These are phyloP conservation scores for Backusella morwellensis DNA, from an alignment of 192 early-diverging fungal genomes.

Conservation along the genomic window DNA sequence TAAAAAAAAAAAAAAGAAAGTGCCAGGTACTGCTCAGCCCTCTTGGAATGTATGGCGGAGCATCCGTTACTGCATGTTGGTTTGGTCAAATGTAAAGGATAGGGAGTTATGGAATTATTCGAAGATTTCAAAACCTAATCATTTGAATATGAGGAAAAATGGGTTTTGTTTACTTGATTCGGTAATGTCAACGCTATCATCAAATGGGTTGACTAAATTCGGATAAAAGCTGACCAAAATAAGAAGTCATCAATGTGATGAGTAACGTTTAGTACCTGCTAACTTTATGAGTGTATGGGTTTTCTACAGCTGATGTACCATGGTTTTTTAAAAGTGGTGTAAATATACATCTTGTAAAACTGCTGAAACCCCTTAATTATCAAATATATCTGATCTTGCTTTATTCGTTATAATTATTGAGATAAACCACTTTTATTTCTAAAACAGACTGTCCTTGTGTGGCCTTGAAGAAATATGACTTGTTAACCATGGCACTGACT, in stretches of 20 bases:
- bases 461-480: no score
- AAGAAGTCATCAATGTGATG: constrained; percentile 87
- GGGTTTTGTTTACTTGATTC: constrained; percentile 39
- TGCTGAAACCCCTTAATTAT: no score
- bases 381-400: no score
- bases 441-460: no score
- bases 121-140: constrained; percentile 67
- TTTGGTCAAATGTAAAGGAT: constrained; percentile 83
- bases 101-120: constrained; percentile 83
- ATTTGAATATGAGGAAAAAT: neutral
- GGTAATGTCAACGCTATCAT: constrained; percentile 70
- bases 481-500: no score
- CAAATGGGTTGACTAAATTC: constrained; percentile 83
- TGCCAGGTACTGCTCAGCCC: constrained; percentile 45
- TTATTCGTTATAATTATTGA: no score
- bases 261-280: constrained; percentile 77
- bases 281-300: constrained; percentile 18
- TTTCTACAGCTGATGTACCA: constrained; percentile 11
- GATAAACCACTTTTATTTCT: no score
- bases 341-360: no score
- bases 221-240: constrained; percentile 87
- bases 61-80: constrained; percentile 91
- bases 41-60: constrained; percentile 42
- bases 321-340: no score
- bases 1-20: constrained; percentile 53